phyloP scores from a whole-genome alignment of 1,284 basidiomycete species.

The Cutaneotrichosporon dermatis region DNA sequence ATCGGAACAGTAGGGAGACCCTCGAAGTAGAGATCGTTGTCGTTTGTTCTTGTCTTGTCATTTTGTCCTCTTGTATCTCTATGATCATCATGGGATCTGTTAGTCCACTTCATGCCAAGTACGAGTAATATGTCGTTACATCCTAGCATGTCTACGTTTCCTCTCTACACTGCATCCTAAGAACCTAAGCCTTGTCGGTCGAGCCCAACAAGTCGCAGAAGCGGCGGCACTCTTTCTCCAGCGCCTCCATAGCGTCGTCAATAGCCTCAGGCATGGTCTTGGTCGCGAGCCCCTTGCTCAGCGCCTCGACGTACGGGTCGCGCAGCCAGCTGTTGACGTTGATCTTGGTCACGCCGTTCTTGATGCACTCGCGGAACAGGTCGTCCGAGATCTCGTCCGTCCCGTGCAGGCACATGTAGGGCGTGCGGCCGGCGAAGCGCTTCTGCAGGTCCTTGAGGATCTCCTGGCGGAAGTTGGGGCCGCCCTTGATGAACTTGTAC shows the following conservation, averaged over 20 bases:
- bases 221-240: slow-evolving; percentile 36
- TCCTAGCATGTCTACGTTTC: no score
- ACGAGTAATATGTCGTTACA: no score
- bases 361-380: slow-evolving; percentile 42
- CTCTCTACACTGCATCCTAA: no score
- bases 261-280: slow-evolving; percentile 46
- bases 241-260: slow-evolving; percentile 44
- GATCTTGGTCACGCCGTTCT: slow-evolving; percentile 45
- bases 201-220: slow-evolving; percentile 44
- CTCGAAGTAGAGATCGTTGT: not conserved
- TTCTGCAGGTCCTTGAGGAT: slow-evolving; percentile 35
- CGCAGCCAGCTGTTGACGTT: slow-evolving; percentile 51
- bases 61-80: no score
- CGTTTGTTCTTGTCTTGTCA: not conserved
- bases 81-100: no score
- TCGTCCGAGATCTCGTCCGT: slow-evolving; percentile 48
- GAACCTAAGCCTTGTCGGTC: slow-evolving; percentile 37
- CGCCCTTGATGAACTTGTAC: slow-evolving; percentile 41
- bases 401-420: slow-evolving; percentile 44
- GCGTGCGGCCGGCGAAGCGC: slow-evolving; percentile 27
- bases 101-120: no score
- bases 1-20: no score
- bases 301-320: slow-evolving; percentile 42
- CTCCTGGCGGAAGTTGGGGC: slow-evolving; percentile 40
- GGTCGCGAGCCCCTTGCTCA: slow-evolving; percentile 30